These are phyloP conservation scores for Arachnopeziza araneosa DNA, from an alignment of 2,329 filamentous ascomycete species.

Conservation along the genomic window DNA sequence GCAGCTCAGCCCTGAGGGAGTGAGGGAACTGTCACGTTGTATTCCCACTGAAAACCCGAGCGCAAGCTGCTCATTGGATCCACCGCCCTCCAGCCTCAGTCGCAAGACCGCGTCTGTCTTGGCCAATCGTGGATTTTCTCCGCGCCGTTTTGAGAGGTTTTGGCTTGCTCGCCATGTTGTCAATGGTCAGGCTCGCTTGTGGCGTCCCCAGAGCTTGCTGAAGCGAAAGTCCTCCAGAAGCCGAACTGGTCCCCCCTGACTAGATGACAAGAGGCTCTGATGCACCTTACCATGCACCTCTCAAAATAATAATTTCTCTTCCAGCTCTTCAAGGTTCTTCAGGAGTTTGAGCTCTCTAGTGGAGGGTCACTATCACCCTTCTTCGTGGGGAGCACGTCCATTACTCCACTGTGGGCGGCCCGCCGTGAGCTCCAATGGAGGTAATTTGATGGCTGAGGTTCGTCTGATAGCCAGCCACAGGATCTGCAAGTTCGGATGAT, in stretches of 20 bases:
- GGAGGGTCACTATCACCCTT: not conserved
- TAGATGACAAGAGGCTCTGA: not conserved
- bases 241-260: not conserved
- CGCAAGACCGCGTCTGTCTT: not conserved
- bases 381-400: not conserved
- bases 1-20: not conserved
- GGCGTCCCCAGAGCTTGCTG: not conserved
- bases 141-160: not conserved
- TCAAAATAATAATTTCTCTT: not conserved
- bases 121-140: not conserved
- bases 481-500: not conserved
- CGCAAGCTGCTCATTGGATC: not conserved
- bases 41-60: not conserved
- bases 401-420: not conserved
- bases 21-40: not conserved
- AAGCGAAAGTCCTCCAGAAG: not conserved
- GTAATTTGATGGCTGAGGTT: constrained; percentile 11
- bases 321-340: not conserved
- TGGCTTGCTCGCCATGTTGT: not conserved
- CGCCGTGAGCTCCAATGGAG: not conserved
- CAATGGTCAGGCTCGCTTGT: not conserved
- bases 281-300: not conserved
- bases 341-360: not conserved
- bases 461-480: constrained; percentile 24
- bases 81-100: not conserved